A percentile compares a stretch with the other conserved stretches of the same genome.
Conservation (phyloP, 2,329 filamentous ascomycete species). For the Aplosporella prunicola region DNA sequence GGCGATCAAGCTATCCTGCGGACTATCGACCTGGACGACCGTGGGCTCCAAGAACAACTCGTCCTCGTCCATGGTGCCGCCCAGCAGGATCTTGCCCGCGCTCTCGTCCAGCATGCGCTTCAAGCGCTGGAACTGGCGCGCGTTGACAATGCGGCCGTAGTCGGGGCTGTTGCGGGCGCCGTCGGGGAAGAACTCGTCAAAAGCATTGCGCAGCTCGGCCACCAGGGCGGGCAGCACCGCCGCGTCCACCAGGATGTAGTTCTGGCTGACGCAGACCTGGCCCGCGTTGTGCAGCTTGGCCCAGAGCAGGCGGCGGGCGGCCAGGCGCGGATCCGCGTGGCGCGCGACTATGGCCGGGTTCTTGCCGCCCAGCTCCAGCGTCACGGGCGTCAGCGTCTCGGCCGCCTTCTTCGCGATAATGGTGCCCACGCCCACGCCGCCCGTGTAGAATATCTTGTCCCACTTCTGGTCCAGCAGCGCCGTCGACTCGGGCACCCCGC, state of each 20-base stretch:
- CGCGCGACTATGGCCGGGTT: conserved; percentile 91
- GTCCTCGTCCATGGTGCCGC: conserved; percentile 71
- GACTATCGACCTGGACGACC: conserved; percentile 69
- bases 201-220: conserved; percentile 59
- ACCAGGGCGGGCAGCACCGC: conserved; percentile 63
- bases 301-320: conserved; percentile 79
- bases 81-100: conserved; percentile 75
- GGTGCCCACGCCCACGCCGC: conserved; percentile 60
- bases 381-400: conserved; percentile 62
- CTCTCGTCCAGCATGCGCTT: conserved; percentile 85
- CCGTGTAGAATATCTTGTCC: conserved; percentile 98
- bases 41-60: conserved; percentile 86
- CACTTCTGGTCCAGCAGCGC: conserved; percentile 79
- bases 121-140: conserved; percentile 66
- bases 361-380: conserved; percentile 79
- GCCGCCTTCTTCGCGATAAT: conserved; percentile 46
- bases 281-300: conserved; percentile 79
- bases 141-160: conserved; percentile 72
- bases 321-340: conserved; percentile 67
- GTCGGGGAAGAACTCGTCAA: conserved; percentile 72
- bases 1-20: conserved; percentile 65
- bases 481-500: conserved; percentile 69
- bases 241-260: conserved; percentile 79
- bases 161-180: conserved; percentile 72
- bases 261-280: conserved; percentile 86